Percentiles rank a stretch among this genome's conserved stretches.
Evolutionary conservation across 768 basidiomycete species (phyloP).

Genomic region (Boletus sp.): DNA sequence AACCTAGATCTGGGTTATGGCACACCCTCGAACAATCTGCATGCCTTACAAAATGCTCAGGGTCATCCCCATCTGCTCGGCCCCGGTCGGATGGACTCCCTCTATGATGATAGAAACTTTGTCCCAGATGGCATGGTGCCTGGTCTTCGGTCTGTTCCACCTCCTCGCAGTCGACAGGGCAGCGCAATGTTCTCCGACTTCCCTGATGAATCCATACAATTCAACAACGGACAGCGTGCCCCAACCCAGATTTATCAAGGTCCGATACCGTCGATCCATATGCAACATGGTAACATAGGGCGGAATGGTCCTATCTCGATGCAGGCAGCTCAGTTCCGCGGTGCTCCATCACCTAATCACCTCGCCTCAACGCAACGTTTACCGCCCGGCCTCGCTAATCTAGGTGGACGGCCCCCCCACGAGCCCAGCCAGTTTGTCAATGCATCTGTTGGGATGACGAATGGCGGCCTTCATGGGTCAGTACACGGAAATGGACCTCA

Average conservation of each 20-base stretch:
- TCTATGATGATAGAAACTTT: conserved; percentile 78
- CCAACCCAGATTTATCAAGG: conserved; percentile 57
- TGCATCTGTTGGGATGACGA: conserved; percentile 41
- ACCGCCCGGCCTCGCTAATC: conserved; percentile 77
- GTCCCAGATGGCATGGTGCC: conserved; percentile 85
- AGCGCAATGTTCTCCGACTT: conserved; percentile 53
- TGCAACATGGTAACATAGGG: conserved; percentile 47
- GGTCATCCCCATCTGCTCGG: conserved; percentile 38
- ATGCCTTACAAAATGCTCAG: conserved; percentile 41
- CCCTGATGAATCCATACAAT: conserved; percentile 61
- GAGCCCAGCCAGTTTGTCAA: conserved; percentile 64
- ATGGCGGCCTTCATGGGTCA: conserved; percentile 43
- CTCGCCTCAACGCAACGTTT: conserved; percentile 55
- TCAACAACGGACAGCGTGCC: conserved; percentile 55
- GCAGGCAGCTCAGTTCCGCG: conserved; percentile 64
- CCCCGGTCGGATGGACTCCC: conserved; percentile 54
- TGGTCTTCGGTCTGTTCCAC: conserved; percentile 65
- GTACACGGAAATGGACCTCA: conserved; percentile 47
- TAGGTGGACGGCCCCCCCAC: conserved; percentile 78
- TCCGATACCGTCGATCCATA: conserved; percentile 45
- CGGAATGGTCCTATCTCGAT: conserved; percentile 53
- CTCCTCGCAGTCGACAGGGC: conserved; percentile 58
- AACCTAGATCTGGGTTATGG: conserved; percentile 26
- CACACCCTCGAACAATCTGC: conserved; percentile 29
- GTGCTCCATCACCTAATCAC: conserved; percentile 62